A percentile compares a stretch with the other conserved stretches of the same genome.
Evolutionary conservation across 805 yeast species (phyloP).

Genomic region (Yarrowia sp.): DNA sequence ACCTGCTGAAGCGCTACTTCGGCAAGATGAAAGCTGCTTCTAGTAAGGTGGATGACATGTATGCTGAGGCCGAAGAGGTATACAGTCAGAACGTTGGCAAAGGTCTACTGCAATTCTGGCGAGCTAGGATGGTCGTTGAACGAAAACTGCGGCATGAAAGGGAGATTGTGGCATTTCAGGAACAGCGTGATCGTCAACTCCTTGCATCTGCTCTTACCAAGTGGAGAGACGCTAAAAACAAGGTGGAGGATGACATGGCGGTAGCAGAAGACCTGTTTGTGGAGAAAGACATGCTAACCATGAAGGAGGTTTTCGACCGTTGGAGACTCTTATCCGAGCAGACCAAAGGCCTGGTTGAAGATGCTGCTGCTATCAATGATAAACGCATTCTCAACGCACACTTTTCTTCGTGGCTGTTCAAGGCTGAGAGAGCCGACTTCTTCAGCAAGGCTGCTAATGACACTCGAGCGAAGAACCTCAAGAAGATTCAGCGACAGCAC

Average conservation of each 20-base stretch:
- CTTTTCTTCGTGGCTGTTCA: slow-evolving; percentile 27
- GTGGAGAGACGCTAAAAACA: slow-evolving; percentile 1
- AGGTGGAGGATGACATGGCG: slow-evolving; percentile 8
- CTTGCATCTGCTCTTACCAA: neutral
- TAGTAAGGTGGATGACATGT: neutral
- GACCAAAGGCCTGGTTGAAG: slow-evolving; percentile 3
- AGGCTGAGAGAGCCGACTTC: slow-evolving; percentile 4
- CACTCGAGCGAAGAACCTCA: slow-evolving; percentile 6
- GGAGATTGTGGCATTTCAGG: neutral
- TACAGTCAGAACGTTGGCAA: neutral
- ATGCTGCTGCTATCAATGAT: slow-evolving; percentile 12
- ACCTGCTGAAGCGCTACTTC: neutral
- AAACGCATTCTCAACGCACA: slow-evolving; percentile 5
- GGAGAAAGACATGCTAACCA: slow-evolving; percentile 25
- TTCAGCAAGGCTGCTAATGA: slow-evolving; percentile 17
- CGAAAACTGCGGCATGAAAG: neutral
- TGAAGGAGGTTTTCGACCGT: slow-evolving; percentile 11
- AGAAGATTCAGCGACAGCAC: slow-evolving; percentile 12
- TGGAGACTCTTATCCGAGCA: neutral
- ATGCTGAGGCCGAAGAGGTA: neutral
- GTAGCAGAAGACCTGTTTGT: slow-evolving; percentile 23
- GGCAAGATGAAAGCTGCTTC: neutral
- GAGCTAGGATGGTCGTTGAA: neutral
- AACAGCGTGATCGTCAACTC: neutral
- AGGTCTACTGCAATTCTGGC: slow-evolving; percentile 5